A percentile compares a stretch with the other conserved stretches of the same genome.
phyloP scores from a whole-genome alignment of 2,329 filamentous ascomycete species.

The Colletotrichum melonis region DNA sequence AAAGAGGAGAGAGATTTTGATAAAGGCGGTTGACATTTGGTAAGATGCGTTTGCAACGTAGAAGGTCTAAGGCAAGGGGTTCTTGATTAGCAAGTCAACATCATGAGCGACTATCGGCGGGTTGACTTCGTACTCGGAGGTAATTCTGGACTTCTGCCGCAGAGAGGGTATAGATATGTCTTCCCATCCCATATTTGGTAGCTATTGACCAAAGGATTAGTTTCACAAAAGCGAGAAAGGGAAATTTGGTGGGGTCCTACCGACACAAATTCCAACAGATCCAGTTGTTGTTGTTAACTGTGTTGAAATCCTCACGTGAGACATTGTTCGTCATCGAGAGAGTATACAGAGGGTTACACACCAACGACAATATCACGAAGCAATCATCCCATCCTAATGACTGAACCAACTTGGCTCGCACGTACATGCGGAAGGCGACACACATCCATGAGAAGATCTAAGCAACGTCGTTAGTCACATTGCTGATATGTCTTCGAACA shows the following conservation, averaged over 20 bases:
- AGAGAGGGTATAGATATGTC: slow-evolving; percentile 38
- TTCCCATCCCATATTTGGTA: slow-evolving; percentile 41
- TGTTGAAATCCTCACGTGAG: background rate
- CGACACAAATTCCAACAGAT: slow-evolving; percentile 14
- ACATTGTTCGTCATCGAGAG: background rate
- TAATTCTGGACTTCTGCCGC: slow-evolving; percentile 35
- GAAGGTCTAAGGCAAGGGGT: slow-evolving; percentile 40
- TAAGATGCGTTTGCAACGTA: slow-evolving; percentile 48
- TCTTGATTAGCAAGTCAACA: background rate
- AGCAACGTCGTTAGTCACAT: background rate
- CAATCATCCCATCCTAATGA: slow-evolving; percentile 49
- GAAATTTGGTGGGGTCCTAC: background rate
- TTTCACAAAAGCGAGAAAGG: no score
- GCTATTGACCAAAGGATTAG: slow-evolving; percentile 25
- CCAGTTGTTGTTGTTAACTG: slow-evolving; percentile 17
- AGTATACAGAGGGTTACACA: slow-evolving; percentile 37
- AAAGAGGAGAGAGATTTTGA: slow-evolving; percentile 50
- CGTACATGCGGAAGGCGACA: slow-evolving; percentile 43
- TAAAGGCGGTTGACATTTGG: slow-evolving; percentile 46
- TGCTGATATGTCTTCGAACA: accelerated
- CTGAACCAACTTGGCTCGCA: slow-evolving; percentile 41
- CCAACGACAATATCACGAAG: slow-evolving; percentile 47
- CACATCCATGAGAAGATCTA: slow-evolving; percentile 45
- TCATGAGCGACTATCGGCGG: background rate
- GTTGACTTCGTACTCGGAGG: slow-evolving; percentile 37